These are phyloP conservation scores for Aspergillus bertholletiae DNA, from an alignment of 495 filamentous ascomycete genomes.

Conservation along the genomic window DNA sequence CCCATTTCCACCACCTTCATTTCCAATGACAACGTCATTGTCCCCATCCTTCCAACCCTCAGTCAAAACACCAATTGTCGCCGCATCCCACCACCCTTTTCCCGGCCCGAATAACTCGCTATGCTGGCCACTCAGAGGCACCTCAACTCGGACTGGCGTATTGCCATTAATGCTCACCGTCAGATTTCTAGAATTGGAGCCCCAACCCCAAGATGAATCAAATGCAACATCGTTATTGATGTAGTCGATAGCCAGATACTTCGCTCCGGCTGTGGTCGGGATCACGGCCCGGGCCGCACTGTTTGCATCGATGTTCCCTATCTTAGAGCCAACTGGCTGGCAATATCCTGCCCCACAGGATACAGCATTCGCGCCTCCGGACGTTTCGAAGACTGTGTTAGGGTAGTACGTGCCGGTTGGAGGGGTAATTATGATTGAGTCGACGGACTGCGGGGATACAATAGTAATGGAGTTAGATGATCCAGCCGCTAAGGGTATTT, in stretches of 20 bases:
- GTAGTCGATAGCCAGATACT: constrained; percentile 43
- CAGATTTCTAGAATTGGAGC: constrained; percentile 44
- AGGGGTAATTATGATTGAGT: constrained; percentile 22
- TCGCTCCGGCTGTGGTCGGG: constrained; percentile 23
- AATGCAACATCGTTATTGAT: constrained; percentile 52
- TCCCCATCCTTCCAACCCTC: constrained; percentile 40
- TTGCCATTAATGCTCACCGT: constrained; percentile 42
- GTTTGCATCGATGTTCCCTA: constrained; percentile 26
- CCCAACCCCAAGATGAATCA: constrained; percentile 35
- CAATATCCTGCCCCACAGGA: constrained; percentile 33
- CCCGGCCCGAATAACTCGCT: constrained; percentile 43
- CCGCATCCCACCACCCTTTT: constrained; percentile 46
- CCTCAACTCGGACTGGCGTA: constrained; percentile 38
- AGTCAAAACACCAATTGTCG: constrained; percentile 38
- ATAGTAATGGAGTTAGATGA: constrained; percentile 31
- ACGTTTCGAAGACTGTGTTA: constrained; percentile 29
- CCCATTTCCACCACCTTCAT: constrained; percentile 26
- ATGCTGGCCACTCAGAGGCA: constrained; percentile 44
- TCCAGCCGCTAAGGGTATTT: constrained; percentile 25
- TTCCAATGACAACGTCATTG: constrained; percentile 39
- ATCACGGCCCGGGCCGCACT: constrained; percentile 24
- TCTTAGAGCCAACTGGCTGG: constrained; percentile 38
- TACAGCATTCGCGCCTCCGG: constrained; percentile 24
- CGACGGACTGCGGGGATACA: constrained; percentile 11
- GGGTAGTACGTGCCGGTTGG: constrained; percentile 37